phyloP scores from a whole-genome alignment of 2,329 filamentous ascomycete species.

The Zopfia rhizophila region DNA sequence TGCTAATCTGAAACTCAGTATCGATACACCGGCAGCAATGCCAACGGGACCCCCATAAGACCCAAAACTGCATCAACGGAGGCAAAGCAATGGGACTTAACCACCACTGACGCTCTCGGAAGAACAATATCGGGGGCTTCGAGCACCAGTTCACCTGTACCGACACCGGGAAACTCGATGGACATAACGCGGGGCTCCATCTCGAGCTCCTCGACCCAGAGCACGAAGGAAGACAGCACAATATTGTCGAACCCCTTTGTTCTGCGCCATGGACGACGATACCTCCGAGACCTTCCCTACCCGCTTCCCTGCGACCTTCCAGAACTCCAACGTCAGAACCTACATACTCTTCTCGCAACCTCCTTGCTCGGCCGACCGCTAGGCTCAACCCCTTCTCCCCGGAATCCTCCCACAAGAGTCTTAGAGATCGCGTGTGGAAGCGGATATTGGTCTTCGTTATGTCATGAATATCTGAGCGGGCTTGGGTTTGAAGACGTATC shows the following conservation, averaged over 20 bases:
- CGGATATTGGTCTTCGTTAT: conserved; percentile 89
- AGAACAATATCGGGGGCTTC: conserved; percentile 44
- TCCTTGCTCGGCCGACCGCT: conserved; percentile 84
- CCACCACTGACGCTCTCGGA: conserved; percentile 48
- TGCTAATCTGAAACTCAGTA: conserved; percentile 41
- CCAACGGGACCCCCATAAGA: conserved; percentile 35
- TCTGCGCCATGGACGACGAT: conserved; percentile 81
- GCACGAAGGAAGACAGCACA: conserved; percentile 35
- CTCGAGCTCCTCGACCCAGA: conserved; percentile 51
- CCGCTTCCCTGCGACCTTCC: conserved; percentile 88
- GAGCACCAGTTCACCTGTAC: conserved; percentile 29
- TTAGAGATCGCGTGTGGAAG: conserved; percentile 89
- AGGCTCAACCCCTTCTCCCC: conserved; percentile 73
- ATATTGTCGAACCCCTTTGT: conserved; percentile 63
- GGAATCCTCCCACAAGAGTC: conserved; percentile 77
- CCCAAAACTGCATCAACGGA: conserved; percentile 46
- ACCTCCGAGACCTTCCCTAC: conserved; percentile 82
- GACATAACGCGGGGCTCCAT: conserved; percentile 50
- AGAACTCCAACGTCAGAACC: conserved; percentile 86
- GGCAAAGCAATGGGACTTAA: conserved; percentile 50
- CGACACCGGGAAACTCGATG: conserved; percentile 39
- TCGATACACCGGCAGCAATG: conserved; percentile 45
- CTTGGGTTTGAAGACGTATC: conserved; percentile 75
- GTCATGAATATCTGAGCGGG: conserved; percentile 79
- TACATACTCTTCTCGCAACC: conserved; percentile 83